Base-by-base conservation (phyloP, 2,329 filamentous ascomycete genomes). In the Chaetomium globosum region DNA sequence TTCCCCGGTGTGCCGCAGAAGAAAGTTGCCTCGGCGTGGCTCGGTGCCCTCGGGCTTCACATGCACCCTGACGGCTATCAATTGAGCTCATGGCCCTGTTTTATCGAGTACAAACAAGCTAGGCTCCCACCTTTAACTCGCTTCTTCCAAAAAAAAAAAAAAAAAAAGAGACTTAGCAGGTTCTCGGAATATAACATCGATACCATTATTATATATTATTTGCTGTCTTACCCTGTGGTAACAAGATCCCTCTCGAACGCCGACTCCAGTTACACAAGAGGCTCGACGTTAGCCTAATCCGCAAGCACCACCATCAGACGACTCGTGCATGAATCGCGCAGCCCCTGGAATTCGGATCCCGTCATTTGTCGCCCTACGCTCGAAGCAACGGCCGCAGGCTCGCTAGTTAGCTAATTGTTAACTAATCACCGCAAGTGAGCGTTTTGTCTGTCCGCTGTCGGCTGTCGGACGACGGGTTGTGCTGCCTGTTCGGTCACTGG, bases 11-110 rank as follows among this genome's bases (percentile, higher is more conserved):
- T 16, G 36, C 51, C 6, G 48, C 58, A 52, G 46, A 8, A 51
- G n/a, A 48, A 57, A 68, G 59, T 66, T 71, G 68, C 69, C 69
- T 70, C 68, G 69, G 69, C 67, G 68, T 46, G 36, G 52, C 51
- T 67, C 65, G 67, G 67, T 53, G 28, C 30, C 53, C n/a, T 36
- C 68, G 55, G 66, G 68, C 68, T 67, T 70, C 70, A 71, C 70
- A 70, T 71, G 70, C 66, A 61, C 61, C 59, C n/a, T 60, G 63
- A 59, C 51, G 54, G 58, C 59, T 61, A 52, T 26, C 12, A 36
- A 30, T 57, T 60, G 63, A 60, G 52, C 53, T 66, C 57, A 66
- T 58, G 54, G 55, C 39, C 21, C 5, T 31, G 31, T 16, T 23
- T 12, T 7, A 30, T 53, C 23, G 33, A 30, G 43, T 54, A 61